Conservation (phyloP, 75 land plant species). For the Larix kaempferi region DNA sequence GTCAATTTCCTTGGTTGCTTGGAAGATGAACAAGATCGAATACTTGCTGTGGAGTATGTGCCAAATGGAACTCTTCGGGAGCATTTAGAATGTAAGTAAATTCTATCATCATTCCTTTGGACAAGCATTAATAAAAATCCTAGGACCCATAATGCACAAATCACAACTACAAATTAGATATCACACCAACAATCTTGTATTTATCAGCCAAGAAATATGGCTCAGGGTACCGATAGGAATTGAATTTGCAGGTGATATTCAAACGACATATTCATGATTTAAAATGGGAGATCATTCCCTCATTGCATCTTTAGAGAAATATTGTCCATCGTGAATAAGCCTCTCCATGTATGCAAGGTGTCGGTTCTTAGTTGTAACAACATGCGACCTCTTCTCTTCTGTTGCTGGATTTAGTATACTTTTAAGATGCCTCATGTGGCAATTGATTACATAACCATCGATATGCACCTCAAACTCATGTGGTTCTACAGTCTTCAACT, state of each 20-base stretch:
- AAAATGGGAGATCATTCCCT: conserved; percentile 78
- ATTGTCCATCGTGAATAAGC: conserved; percentile 65
- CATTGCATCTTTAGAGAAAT: conserved; percentile 96
- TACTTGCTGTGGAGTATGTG: conserved; percentile 92
- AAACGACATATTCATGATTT: conserved; percentile 88
- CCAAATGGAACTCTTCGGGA: conserved; percentile 93
- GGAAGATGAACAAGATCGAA: no score
- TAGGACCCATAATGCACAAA: no score
- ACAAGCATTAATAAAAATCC: no score
- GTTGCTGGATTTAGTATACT: conserved; percentile 44
- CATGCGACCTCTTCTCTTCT: conserved; percentile 41
- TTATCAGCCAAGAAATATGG: no score
- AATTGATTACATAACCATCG: conserved; percentile 75
- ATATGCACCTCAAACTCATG: conserved; percentile 54
- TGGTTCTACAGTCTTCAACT: conserved; percentile 58
- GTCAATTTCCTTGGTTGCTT: conserved; percentile 71
- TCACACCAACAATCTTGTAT: no score
- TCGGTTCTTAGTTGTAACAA: conserved; percentile 64
- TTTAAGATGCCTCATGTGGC: conserved; percentile 65
- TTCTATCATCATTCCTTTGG: not conserved
- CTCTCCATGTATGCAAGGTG: conserved; percentile 72
- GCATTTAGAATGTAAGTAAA: conserved; percentile 78
- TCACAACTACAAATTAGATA: no score
- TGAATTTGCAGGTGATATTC: no score
- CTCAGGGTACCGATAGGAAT: no score